phyloP scores from a whole-genome alignment of 306 rosid genomes.

The Ceratonia siliqua region DNA sequence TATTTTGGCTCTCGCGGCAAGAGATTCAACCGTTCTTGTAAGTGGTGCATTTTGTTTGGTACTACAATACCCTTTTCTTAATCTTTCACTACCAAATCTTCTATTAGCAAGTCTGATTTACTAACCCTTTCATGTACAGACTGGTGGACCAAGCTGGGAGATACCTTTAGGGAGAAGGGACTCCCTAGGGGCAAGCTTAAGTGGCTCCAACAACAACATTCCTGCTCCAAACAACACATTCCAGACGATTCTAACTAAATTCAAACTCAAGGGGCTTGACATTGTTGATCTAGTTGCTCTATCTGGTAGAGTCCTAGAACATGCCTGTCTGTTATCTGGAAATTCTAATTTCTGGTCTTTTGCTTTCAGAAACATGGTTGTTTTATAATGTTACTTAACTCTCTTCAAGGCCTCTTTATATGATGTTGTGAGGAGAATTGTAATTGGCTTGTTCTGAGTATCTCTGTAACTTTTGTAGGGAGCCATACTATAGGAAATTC shows the following conservation, averaged over 20 bases:
- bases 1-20: constrained; percentile 76
- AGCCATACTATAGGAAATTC: constrained; percentile 85
- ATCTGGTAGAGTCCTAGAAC: constrained; percentile 56
- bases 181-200: constrained; percentile 71
- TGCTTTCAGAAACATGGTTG: constrained; percentile 6
- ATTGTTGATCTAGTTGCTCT: constrained; percentile 84
- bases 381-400: not conserved
- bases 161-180: constrained; percentile 91
- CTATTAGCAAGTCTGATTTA: constrained; percentile 19
- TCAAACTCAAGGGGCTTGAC: constrained; percentile 74
- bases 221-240: constrained; percentile 98
- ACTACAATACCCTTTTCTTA: constrained; percentile 1
- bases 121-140: constrained; percentile 40
- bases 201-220: constrained; percentile 87
- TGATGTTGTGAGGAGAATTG: not conserved
- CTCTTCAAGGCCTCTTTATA: not conserved
- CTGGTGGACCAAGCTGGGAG: constrained; percentile 88
- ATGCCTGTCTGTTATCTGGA: not conserved
- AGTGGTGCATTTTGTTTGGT: constrained; percentile 31
- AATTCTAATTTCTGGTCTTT: not conserved
- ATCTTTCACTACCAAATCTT: not conserved
- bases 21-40: constrained; percentile 85
- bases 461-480: constrained; percentile 44
- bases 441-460: not conserved
- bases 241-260: constrained; percentile 79